A percentile compares a stretch with the other conserved stretches of the same genome.
These are phyloP conservation scores for Trichoderma sp. DNA, from an alignment of 2,329 filamentous ascomycete species.

Conservation along the genomic window DNA sequence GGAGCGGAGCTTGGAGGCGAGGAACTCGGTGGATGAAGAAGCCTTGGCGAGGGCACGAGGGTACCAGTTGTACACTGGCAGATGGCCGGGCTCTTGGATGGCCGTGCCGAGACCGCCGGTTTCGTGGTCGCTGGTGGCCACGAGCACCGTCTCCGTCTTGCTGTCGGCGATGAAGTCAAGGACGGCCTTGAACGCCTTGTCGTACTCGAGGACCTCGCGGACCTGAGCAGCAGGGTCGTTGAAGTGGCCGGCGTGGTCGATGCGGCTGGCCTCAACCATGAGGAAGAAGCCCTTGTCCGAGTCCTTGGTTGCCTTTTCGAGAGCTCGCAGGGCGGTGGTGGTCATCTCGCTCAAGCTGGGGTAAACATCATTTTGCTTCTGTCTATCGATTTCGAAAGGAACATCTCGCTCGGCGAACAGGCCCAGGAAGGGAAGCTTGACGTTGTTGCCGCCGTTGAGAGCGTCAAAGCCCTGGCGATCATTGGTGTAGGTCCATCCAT, in stretches of 20 bases:
- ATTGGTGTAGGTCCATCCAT: slow-evolving; percentile 75
- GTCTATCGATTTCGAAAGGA: slow-evolving; percentile 89
- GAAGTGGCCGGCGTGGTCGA: slow-evolving; percentile 88
- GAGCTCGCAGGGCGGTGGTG: slow-evolving; percentile 70
- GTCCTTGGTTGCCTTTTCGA: slow-evolving; percentile 76
- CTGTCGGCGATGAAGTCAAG: slow-evolving; percentile 78
- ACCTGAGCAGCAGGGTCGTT: slow-evolving; percentile 84
- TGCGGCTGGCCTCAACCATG: slow-evolving; percentile 96
- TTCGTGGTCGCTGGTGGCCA: slow-evolving; percentile 93
- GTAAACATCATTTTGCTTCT: slow-evolving; percentile 72
- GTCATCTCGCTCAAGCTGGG: slow-evolving; percentile 93
- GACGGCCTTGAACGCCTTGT: slow-evolving; percentile 78
- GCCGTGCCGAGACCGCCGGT: slow-evolving; percentile 85
- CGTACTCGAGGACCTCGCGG: slow-evolving; percentile 92
- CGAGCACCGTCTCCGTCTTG: slow-evolving; percentile 71
- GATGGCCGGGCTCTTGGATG: slow-evolving; percentile 56
- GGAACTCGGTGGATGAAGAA: slow-evolving; percentile 73
- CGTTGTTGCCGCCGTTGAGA: slow-evolving; percentile 62
- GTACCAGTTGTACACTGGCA: slow-evolving; percentile 70
- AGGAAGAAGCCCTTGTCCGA: slow-evolving; percentile 94
- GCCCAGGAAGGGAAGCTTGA: slow-evolving; percentile 77
- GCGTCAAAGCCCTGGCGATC: slow-evolving; percentile 72
- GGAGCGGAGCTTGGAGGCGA: slow-evolving; percentile 58
- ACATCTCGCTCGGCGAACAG: slow-evolving; percentile 81
- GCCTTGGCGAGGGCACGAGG: slow-evolving; percentile 72